These are phyloP conservation scores for Corylus avellana DNA, from an alignment of 306 rosid species.

Conservation along the genomic window DNA sequence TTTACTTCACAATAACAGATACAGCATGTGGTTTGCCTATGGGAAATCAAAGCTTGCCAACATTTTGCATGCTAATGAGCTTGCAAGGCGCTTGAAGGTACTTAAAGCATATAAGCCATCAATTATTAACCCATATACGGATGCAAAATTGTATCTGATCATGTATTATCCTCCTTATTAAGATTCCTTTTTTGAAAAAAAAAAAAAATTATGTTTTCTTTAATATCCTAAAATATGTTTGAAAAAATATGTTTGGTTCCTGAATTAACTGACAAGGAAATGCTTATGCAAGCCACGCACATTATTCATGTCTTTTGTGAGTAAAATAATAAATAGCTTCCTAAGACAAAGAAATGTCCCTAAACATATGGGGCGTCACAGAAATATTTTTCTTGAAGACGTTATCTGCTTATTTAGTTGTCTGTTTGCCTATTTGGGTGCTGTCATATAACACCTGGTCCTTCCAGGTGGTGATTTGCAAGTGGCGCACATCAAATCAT, in stretches of 20 bases:
- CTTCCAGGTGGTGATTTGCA: background rate
- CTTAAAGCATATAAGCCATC: conserved; percentile 8
- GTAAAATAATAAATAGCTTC: background rate
- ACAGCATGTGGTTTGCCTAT: conserved; percentile 54
- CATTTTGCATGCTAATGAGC: conserved; percentile 77
- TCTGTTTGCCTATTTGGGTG: background rate
- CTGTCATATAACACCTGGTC: background rate
- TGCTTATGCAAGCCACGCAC: background rate
- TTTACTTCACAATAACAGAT: conserved; percentile 42
- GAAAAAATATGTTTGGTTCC: background rate
- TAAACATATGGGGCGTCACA: background rate
- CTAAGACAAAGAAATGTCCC: background rate
- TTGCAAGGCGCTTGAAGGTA: conserved; percentile 81
- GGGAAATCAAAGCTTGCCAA: conserved; percentile 86
- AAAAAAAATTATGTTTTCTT: background rate
- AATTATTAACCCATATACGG: background rate
- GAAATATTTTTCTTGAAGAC: background rate
- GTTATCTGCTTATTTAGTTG: background rate
- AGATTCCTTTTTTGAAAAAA: too few species aligned
- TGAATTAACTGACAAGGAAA: background rate
- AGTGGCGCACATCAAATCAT: background rate
- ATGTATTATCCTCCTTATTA: background rate
- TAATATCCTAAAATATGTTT: background rate
- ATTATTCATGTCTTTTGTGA: background rate
- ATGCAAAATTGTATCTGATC: background rate